Evolutionary conservation across 106 monocot genomes (phyloP), one percentile per base, ranked within the genome.

Genomic region (Cymbidium sinense): DNA sequence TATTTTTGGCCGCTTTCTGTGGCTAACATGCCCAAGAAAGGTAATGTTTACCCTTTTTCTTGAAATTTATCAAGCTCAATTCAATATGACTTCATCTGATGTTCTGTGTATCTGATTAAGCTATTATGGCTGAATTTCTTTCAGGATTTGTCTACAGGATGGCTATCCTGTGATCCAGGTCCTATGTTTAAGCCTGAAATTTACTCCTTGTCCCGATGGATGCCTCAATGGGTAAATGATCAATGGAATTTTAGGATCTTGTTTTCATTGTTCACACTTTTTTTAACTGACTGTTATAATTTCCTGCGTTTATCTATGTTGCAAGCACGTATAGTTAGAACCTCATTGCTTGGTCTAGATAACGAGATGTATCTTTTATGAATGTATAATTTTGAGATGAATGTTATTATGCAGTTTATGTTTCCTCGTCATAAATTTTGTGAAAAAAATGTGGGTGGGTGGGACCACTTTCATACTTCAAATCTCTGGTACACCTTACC

Each of bases 11-110:
- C 86, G 82, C 83, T 99, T 92, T 80, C 89, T 82, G 34, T 99
- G 98, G 92, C 55, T 99, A 79, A 99, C 98, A 78, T 99, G 98
- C 78, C 90, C 94, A 76, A 92, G 98, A 86, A 99, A 90, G 94
- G 98, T 99, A 81, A 76, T 47, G 28, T 43, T 29, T 36, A 74
- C 20, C n/a, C n/a, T n/a, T n/a, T n/a, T 36, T 65, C 43, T 41
- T 21, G 27, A n/a, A 72, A 37, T 29, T 64, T 34, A 21, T 7
- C n/a, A 71, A 29, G 50, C 36, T 73, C 54, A 29, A 58, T 58
- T 36, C 62, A 47, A 52, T 70, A 36, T 74, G 30, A 73, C 33
- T 23, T 19, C 34, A 51, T 37, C 34, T 21, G 7, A 67, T 67
- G 13, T 67, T 31, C 31, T 30, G 21, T 30, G 21, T 31, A 67